A percentile compares a stretch with the other conserved stretches of the same genome.
Evolutionary conservation across 2,329 filamentous ascomycete genomes (phyloP).

Genomic region (Aspergillus transmontanensis): DNA sequence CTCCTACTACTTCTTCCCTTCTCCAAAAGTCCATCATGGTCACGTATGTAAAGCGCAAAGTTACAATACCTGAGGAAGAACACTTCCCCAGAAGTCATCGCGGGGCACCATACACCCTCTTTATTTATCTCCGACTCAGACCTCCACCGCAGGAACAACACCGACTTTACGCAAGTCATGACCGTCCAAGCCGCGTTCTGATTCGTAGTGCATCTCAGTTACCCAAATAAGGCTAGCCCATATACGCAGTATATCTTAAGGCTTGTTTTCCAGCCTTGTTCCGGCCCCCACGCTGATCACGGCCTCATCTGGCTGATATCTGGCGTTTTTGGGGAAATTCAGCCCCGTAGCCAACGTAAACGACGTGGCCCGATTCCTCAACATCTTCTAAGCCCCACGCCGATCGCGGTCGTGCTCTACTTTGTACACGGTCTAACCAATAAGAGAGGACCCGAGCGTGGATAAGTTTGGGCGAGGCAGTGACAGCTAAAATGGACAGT

Average conservation of each 20-base stretch:
- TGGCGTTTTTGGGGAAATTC: neutral
- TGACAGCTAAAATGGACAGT: no score
- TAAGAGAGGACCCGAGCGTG: no score
- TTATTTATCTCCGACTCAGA: neutral
- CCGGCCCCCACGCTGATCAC: neutral
- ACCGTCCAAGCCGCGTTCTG: neutral
- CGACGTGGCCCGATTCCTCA: neutral
- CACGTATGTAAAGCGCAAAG: neutral
- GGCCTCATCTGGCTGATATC: neutral
- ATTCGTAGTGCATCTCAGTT: neutral
- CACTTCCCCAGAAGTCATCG: no score
- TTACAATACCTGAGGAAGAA: neutral
- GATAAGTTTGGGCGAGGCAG: no score
- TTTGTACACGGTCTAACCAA: no score
- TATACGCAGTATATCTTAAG: neutral
- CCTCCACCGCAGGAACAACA: neutral
- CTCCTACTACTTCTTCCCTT: no score
- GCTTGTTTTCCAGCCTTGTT: neutral
- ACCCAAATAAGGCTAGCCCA: neutral
- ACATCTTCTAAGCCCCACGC: neutral
- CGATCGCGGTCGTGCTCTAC: neutral
- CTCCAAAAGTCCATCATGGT: neutral
- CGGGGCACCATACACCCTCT: neutral
- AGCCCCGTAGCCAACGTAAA: neutral
- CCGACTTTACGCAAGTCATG: neutral